Evolutionary conservation across 2,329 filamentous ascomycete species (phyloP).

Genomic region (Emericellopsis atlantica): DNA sequence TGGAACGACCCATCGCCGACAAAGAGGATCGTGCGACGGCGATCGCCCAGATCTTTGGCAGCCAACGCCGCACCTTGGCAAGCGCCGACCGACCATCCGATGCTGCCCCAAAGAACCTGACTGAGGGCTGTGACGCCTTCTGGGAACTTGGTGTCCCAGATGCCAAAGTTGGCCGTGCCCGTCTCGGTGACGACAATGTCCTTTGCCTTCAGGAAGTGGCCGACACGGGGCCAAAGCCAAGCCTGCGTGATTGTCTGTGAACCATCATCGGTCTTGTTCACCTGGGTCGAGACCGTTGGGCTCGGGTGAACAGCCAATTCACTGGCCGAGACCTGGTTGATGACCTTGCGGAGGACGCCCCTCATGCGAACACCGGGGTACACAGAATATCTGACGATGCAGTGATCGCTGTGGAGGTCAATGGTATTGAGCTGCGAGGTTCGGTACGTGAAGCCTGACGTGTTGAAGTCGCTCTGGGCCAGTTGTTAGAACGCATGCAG

Average conservation of each 20-base stretch:
- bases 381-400: constrained; percentile 63
- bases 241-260: constrained; percentile 47
- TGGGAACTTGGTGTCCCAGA: constrained; percentile 76
- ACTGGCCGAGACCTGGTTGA: constrained; percentile 41
- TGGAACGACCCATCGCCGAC: constrained; percentile 86
- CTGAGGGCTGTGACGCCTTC: constrained; percentile 65
- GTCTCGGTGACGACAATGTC: constrained; percentile 82
- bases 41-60: constrained; percentile 46
- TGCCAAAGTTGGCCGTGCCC: constrained; percentile 78
- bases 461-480: constrained; percentile 63
- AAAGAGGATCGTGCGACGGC: constrained; percentile 64
- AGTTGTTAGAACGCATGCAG: neutral
- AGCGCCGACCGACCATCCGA: constrained; percentile 48
- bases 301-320: constrained; percentile 43
- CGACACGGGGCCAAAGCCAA: constrained; percentile 67
- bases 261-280: constrained; percentile 24
- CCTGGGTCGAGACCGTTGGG: constrained; percentile 40
- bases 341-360: constrained; percentile 61
- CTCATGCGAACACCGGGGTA: constrained; percentile 71
- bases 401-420: constrained; percentile 65
- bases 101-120: constrained; percentile 63
- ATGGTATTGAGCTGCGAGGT: constrained; percentile 68
- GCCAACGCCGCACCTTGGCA: constrained; percentile 59
- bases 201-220: constrained; percentile 55
- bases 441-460: constrained; percentile 69